Evolutionary conservation across 805 yeast genomes (phyloP).

Genomic region (Brettanomyces bruxellensis): DNA sequence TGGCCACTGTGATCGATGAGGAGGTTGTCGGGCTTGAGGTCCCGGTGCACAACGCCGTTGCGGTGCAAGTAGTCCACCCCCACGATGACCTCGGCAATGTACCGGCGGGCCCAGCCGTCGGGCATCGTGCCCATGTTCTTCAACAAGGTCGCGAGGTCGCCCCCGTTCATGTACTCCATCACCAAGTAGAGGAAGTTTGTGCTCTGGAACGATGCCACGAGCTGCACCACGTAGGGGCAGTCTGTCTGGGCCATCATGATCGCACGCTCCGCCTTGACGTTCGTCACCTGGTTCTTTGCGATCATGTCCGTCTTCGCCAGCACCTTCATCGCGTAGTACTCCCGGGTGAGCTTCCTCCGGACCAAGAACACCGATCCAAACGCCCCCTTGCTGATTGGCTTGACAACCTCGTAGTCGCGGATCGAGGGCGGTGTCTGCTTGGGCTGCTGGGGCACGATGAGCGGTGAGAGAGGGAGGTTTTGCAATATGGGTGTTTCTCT

Average conservation of each 20-base stretch:
- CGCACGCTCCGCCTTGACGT: slow-evolving; percentile 91
- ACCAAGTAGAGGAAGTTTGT: slow-evolving; percentile 81
- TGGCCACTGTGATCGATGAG: slow-evolving; percentile 84
- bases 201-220: slow-evolving; percentile 83
- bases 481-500: slow-evolving; percentile 8
- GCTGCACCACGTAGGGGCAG: slow-evolving; percentile 85
- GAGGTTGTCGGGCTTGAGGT: slow-evolving; percentile 89
- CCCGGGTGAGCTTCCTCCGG: slow-evolving; percentile 78
- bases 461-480: slow-evolving; percentile 73
- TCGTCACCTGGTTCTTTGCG: slow-evolving; percentile 91
- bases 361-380: slow-evolving; percentile 93
- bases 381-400: slow-evolving; percentile 95
- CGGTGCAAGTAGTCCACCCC: slow-evolving; percentile 87
- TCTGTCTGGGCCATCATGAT: slow-evolving; percentile 97
- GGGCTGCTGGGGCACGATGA: slow-evolving; percentile 55
- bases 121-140: slow-evolving; percentile 78
- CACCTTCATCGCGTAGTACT: slow-evolving; percentile 90
- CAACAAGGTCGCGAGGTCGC: slow-evolving; percentile 84
- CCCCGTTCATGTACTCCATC: slow-evolving; percentile 95
- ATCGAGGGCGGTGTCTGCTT: slow-evolving; percentile 61
- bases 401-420: slow-evolving; percentile 79
- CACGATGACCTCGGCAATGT: slow-evolving; percentile 81
- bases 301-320: slow-evolving; percentile 91
- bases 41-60: slow-evolving; percentile 88
- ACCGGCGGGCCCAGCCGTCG: slow-evolving; percentile 76